A percentile compares a stretch with the other conserved stretches of the same genome.
Evolutionary conservation across 176 grass and related monocot species (phyloP).

Genomic region (Eragrostis nindensis): DNA sequence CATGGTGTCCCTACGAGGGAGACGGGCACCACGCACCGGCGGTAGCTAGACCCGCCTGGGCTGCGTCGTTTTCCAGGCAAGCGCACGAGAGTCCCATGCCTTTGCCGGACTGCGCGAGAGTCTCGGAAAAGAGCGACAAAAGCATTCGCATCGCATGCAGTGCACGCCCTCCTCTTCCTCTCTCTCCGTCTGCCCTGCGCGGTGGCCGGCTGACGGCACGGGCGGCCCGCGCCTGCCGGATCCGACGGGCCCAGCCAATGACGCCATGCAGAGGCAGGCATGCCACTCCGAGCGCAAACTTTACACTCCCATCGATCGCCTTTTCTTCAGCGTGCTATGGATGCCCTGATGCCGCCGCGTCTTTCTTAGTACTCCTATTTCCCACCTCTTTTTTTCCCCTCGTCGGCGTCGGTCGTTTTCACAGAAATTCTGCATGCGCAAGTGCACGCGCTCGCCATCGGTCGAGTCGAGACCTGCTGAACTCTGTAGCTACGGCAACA

Average conservation of each 20-base stretch:
- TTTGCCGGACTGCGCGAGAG: constrained; percentile 22
- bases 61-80: constrained; percentile 51
- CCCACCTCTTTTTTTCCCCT: not conserved
- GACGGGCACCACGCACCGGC: not conserved
- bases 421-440: not conserved
- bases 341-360: constrained; percentile 13
- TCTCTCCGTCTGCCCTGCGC: not conserved
- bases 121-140: constrained; percentile 74
- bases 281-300: constrained; percentile 6
- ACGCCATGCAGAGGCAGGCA: constrained; percentile 24
- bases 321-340: constrained; percentile 44
- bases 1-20: not conserved
- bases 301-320: not conserved
- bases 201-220: not conserved
- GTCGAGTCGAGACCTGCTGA: no score
- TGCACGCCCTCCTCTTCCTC: constrained; percentile 4
- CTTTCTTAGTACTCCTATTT: constrained; percentile 28
- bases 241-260: not conserved
- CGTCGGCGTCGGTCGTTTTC: not conserved
- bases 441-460: no score
- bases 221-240: constrained; percentile 9
- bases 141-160: constrained; percentile 42
- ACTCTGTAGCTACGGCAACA: no score
- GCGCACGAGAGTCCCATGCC: constrained; percentile 41
- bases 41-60: no score